Conservation (phyloP, 768 basidiomycete species). For the Sutorius australiensis region DNA sequence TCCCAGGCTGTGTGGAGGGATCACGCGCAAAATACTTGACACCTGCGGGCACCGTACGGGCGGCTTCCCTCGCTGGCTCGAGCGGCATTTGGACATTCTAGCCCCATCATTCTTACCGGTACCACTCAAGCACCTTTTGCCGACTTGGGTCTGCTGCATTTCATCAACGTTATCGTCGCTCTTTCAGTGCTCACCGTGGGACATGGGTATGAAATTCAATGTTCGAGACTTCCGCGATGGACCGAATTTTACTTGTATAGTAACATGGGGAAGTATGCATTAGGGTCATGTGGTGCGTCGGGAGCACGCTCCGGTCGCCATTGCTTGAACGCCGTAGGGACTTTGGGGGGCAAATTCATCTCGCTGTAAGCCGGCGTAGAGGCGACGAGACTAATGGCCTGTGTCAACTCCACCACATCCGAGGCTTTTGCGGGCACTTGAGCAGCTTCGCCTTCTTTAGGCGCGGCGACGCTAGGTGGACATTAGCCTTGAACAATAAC, state of each 20-base stretch:
- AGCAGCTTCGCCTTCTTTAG: constrained; percentile 38
- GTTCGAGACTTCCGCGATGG: neutral
- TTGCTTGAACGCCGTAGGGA: constrained; percentile 63
- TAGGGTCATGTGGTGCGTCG: constrained; percentile 78
- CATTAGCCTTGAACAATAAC: constrained; percentile 6
- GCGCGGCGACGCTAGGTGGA: constrained; percentile 49
- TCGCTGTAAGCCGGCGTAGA: constrained; percentile 57
- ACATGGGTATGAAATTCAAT: constrained; percentile 31
- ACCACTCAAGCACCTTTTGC: neutral
- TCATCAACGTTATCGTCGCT: neutral
- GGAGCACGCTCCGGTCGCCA: constrained; percentile 73
- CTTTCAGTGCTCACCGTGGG: constrained; percentile 8
- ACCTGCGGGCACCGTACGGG: neutral
- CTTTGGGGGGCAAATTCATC: constrained; percentile 65
- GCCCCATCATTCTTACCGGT: neutral
- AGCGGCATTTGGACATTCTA: neutral
- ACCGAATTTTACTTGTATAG: constrained; percentile 46
- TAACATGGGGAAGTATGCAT: constrained; percentile 82
- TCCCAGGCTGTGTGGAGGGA: neutral
- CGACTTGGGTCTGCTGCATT: neutral
- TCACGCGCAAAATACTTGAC: neutral
- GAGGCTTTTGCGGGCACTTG: constrained; percentile 44
- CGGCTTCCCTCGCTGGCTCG: neutral
- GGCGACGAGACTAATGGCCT: constrained; percentile 67
- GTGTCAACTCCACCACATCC: constrained; percentile 57